These are phyloP conservation scores for Amanita molliuscula DNA, from an alignment of 768 basidiomycete species.

Conservation along the genomic window DNA sequence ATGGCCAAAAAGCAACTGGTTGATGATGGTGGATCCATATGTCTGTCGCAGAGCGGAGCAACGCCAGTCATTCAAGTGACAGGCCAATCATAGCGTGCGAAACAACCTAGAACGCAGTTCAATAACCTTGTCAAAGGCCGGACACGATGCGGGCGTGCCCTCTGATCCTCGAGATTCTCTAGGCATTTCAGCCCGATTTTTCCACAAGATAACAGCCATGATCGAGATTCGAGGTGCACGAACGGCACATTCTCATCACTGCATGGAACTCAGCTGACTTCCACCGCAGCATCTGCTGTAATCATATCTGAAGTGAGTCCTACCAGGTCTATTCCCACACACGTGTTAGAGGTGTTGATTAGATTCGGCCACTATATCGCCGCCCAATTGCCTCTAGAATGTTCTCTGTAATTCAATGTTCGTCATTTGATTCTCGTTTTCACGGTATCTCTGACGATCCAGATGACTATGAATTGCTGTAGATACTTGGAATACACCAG, in stretches of 20 bases:
- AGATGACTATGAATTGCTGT: not conserved
- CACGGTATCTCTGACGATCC: not conserved
- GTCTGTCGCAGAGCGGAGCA: too few species aligned
- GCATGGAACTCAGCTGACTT: not conserved
- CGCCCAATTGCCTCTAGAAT: not conserved
- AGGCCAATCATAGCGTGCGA: too few species aligned
- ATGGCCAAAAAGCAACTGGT: not conserved
- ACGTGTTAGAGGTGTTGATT: not conserved
- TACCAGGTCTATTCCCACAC: not conserved
- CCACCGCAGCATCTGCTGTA: not conserved
- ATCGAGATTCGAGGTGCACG: too few species aligned
- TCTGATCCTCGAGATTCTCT: not conserved
- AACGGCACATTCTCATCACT: too few species aligned
- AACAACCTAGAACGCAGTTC: too few species aligned
- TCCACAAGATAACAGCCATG: not conserved
- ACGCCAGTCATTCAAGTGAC: too few species aligned
- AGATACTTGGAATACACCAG: not conserved
- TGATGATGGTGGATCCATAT: too few species aligned
- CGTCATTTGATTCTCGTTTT: not conserved
- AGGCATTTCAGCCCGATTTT: too few species aligned
- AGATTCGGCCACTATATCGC: not conserved
- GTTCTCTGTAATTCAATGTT: not conserved
- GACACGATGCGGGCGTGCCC: not conserved
- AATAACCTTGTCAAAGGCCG: not conserved
- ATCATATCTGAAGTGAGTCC: not conserved